Conservation (phyloP, 768 basidiomycete genomes). For the Inosperma sp. region DNA sequence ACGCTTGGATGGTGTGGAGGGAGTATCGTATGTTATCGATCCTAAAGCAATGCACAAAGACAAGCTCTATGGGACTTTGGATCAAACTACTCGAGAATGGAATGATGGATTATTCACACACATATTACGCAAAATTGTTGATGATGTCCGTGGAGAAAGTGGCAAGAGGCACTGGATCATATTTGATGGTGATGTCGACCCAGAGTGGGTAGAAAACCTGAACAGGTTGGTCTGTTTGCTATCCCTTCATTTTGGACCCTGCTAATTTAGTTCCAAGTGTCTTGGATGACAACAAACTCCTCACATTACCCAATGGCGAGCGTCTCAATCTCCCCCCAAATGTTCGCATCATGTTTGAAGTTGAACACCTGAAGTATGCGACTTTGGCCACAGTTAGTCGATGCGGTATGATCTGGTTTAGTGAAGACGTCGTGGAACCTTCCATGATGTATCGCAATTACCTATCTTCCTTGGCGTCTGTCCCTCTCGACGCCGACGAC, state of each 20-base stretch:
- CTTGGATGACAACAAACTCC: conserved; percentile 94
- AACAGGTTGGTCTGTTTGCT: conserved; percentile 68
- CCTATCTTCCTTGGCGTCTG: conserved; percentile 65
- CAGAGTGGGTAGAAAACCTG: conserved; percentile 99
- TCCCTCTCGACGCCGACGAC: conserved; percentile 85
- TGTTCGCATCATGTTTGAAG: conserved; percentile 99
- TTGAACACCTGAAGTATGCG: conserved; percentile 95
- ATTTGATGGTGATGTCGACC: conserved; percentile 99
- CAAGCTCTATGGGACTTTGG: conserved; percentile 93
- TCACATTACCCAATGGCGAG: conserved; percentile 97
- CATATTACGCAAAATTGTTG: conserved; percentile 94
- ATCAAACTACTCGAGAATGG: conserved; percentile 98
- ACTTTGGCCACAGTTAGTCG: conserved; percentile 98
- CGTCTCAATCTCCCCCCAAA: conserved; percentile 95
- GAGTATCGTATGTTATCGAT: conserved; percentile 94
- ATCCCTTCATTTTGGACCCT: conserved; percentile 3
- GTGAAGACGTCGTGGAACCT: conserved; percentile 89
- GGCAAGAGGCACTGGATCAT: conserved; percentile 98
- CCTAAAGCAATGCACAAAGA: conserved; percentile 99
- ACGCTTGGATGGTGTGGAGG: conserved; percentile 86
- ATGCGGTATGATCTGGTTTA: conserved; percentile 99
- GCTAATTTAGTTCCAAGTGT: conserved; percentile 54
- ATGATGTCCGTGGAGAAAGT: conserved; percentile 97
- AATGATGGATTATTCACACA: conserved; percentile 98
- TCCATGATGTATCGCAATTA: conserved; percentile 91